Evolutionary conservation across 129 eudicot species (phyloP), one percentile per base, ranked within the genome.

Genomic region (Artemisia tridentata): DNA sequence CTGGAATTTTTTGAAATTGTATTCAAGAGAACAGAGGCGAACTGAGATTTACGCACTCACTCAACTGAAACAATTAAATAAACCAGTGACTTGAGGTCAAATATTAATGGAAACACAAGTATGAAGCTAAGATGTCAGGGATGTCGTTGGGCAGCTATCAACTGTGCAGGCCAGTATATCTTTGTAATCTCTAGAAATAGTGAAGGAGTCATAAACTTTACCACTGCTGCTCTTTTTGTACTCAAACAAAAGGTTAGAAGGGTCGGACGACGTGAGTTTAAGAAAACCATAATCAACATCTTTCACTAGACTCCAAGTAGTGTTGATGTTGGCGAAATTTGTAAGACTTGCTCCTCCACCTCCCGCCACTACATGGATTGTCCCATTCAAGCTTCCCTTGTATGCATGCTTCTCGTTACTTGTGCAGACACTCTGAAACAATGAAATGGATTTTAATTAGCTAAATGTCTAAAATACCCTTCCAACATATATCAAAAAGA

Each of bases 181-280:
- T 68, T 77, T 86, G 66, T 86, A 89, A 69, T 78, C 96, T 61
- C 92, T 66, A 19, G 96, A 84, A 54, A 89, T 84, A 25, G 63
- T 77, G 74, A 89, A 89, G 25, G 89, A 86, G 67, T 89, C 96
- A 19, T 84, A 73, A n/a, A 89, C 90, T 77, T 84, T 59, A 9
- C 92, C 92, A 71, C 76, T 80, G 16, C 89, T 89, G 73, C 96
- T 89, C 77, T 82, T 89, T 72, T 81, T 89, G 83, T 89, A 86
- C 79, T 89, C 96, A 17, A 89, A 89, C 73, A 86, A 52, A 76
- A 89, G 74, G 67, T 71, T 72, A 19, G 89, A 84, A 68, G 82
- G 90, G 77, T 89, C 82, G 73, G 79, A 89, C 15, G 96, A 92
- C 2, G 96, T 89, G 34, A 89, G 78, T 63, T 89, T 86, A 12